Evolutionary conservation across 192 early-diverging fungal genomes (phyloP).

Genomic region (Thoreauomyces humboldtii): DNA sequence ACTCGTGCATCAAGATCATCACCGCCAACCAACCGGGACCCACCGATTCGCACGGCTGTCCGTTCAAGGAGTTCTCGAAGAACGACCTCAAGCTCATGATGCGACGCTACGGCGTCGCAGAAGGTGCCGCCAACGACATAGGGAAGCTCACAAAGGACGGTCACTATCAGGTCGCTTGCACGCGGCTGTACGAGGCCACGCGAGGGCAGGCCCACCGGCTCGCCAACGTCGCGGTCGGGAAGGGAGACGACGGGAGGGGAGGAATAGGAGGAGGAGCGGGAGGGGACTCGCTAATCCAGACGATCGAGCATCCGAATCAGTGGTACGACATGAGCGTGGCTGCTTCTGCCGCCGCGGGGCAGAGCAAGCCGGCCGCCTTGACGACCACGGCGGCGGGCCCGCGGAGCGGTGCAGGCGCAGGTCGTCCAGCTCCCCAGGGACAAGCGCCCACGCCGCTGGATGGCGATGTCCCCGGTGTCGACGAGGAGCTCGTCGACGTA

Average conservation of each 20-base stretch:
- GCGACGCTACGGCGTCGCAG: conserved; percentile 53
- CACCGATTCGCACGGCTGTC: conserved; percentile 93
- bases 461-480: too few species aligned
- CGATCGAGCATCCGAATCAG: conserved; percentile 93
- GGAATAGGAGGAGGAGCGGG: conserved; percentile 14
- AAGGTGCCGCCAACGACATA: conserved; percentile 65
- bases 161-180: conserved; percentile 95
- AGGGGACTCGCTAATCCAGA: conserved; percentile 46
- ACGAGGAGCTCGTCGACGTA: too few species aligned
- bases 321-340: conserved; percentile 74
- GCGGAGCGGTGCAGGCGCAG: too few species aligned
- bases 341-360: too few species aligned
- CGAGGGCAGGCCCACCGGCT: conserved; percentile 26
- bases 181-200: conserved; percentile 78
- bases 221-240: conserved; percentile 2
- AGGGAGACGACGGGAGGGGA: not conserved
- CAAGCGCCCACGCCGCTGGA: too few species aligned
- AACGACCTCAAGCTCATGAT: conserved; percentile 66
- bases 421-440: too few species aligned
- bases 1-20: conserved; percentile 83
- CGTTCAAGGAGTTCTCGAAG: conserved; percentile 79
- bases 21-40: conserved; percentile 71
- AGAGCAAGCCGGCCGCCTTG: too few species aligned
- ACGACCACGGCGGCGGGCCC: too few species aligned
- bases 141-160: conserved; percentile 59